phyloP scores from a whole-genome alignment of 2,329 filamentous ascomycete species.

The Chaetothyriales sp. region DNA sequence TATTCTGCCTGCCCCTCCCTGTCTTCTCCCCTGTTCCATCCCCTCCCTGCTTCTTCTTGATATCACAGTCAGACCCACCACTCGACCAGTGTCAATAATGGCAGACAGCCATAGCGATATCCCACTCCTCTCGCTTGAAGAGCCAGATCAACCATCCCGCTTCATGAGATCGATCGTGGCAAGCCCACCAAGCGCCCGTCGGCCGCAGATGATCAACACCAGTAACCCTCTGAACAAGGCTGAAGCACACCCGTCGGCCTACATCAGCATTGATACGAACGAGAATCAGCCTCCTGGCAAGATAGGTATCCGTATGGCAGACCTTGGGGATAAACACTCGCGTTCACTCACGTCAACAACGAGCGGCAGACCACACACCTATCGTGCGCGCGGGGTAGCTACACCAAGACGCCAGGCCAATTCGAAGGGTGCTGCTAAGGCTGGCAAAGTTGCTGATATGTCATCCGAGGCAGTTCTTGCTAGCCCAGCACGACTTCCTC shows the following conservation, averaged over 20 bases:
- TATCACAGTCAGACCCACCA: background rate
- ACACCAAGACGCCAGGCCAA: background rate
- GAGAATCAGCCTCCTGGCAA: background rate
- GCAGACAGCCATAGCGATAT: background rate
- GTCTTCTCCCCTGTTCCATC: background rate
- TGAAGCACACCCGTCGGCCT: background rate
- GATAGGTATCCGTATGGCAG: background rate
- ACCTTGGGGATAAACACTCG: background rate
- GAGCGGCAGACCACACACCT: background rate
- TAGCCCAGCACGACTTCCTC: background rate
- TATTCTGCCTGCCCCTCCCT: background rate
- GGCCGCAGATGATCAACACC: conserved; percentile 2
- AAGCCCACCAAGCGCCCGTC: background rate
- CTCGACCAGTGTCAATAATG: background rate
- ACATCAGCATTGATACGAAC: background rate
- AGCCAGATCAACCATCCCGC: background rate
- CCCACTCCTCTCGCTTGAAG: background rate
- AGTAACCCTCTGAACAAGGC: background rate
- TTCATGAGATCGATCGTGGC: background rate
- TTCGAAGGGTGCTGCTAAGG: background rate
- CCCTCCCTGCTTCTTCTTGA: background rate
- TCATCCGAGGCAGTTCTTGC: background rate
- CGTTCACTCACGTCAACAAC: background rate
- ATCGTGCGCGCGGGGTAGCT: background rate
- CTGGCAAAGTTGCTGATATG: background rate